phyloP scores from a whole-genome alignment of 2,329 filamentous ascomycete genomes.

The Diplodia seriata region DNA sequence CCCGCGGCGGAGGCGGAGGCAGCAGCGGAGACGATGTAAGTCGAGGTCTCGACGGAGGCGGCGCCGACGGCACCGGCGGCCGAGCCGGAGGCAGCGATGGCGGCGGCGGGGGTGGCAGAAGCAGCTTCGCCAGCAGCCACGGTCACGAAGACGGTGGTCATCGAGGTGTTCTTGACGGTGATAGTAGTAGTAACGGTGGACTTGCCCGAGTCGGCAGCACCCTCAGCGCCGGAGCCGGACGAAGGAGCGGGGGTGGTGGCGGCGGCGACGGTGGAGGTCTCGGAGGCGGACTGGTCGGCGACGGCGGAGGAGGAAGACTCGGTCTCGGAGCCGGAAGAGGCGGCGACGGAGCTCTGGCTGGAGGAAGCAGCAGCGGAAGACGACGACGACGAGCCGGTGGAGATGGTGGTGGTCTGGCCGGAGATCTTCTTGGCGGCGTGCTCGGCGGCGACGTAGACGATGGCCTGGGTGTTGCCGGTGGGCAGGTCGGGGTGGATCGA shows the following conservation, averaged over 20 bases:
- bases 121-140: not conserved
- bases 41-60: not conserved
- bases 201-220: not conserved
- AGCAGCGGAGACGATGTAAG: not conserved
- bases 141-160: conserved; percentile 27
- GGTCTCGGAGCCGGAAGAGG: not conserved
- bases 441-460: conserved; percentile 70
- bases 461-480: conserved; percentile 71
- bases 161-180: conserved; percentile 14
- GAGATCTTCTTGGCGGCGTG: conserved; percentile 62
- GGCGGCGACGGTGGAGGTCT: not conserved
- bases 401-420: conserved; percentile 42
- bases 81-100: conserved; percentile 4
- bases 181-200: conserved; percentile 15
- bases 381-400: conserved; percentile 25
- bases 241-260: not conserved
- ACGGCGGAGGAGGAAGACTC: not conserved
- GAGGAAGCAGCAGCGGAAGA: not conserved
- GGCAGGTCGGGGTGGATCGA: conserved; percentile 73
- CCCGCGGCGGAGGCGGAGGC: no score
- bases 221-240: not conserved
- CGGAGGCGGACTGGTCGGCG: not conserved
- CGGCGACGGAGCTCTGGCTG: conserved; percentile 8
- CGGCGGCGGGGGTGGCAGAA: not conserved
- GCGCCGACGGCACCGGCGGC: not conserved